Base-by-base conservation (phyloP, 371 early-diverging fungal genomes). In the Mortierella sp. region DNA sequence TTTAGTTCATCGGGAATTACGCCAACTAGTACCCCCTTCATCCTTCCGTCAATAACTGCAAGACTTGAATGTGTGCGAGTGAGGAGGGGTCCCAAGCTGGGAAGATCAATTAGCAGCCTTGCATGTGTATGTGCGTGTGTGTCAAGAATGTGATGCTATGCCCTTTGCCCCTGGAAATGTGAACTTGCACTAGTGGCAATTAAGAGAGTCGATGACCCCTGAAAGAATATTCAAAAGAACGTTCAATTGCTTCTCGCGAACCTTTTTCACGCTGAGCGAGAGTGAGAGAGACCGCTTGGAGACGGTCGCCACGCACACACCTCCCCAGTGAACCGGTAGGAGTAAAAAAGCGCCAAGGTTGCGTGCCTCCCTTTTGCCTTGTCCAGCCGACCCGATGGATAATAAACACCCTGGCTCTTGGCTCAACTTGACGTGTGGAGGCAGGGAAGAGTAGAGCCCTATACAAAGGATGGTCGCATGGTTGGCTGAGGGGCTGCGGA, bases 71-170 rank as follows among this genome's bases (percentile, higher is more conserved):
- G 3, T 4, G 5, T 21, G 59, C 5, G 2, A 28, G 2, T 14
- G 14, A 0, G n/a, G 5, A 5, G 6, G 5, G 31, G 61, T 2
- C 37, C 40, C 40, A 37, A 11, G 67, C 10, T 67, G 67, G 24
- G 9, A 24, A 37, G 37, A 8, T 24, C 28, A 24, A 21, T 21
- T 24, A 24, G 40, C 37, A 40, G n/a, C 3, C 40, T 21, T 21
- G 43, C 43, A 40, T 67, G 24, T 67, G 67, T 67, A 21, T 19
- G 67, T 24, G 67, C 43, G 67, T 11, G 24, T 24, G 40, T 24
- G 67, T 40, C 24, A 40, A 40, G 37, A 67, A 67, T 67, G 43
- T 67, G 67, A 40, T 67, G 67, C 67, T 67, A 24, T 67, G 67
- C 43, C 43, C 55, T 26, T 26, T 24, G 43, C 53, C 19, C 5